Percentiles rank a stretch among this genome's conserved stretches.
Evolutionary conservation across 257 asterid genomes (phyloP).

Genomic region (Solanum ossicruentum): DNA sequence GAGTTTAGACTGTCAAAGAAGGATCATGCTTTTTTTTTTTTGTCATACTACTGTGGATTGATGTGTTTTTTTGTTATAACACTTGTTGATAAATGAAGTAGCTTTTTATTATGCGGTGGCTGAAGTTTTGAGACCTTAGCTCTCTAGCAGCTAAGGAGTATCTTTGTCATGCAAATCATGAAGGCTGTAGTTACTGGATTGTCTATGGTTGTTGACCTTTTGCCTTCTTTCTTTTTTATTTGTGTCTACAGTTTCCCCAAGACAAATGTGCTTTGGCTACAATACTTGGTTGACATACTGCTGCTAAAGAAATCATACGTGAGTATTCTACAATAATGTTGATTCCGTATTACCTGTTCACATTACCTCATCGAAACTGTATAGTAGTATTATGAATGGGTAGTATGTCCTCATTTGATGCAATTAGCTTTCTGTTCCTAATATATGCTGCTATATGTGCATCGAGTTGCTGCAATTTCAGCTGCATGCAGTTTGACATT

Average conservation of each 20-base stretch:
- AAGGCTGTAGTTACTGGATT: neutral
- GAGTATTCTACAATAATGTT: slow-evolving; percentile 16
- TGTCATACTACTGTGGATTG: neutral
- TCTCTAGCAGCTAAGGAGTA: neutral
- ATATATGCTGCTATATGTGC: neutral
- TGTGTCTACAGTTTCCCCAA: slow-evolving; percentile 57
- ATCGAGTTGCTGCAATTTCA: neutral
- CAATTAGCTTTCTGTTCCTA: neutral
- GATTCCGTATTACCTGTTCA: neutral
- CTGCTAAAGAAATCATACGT: slow-evolving; percentile 74
- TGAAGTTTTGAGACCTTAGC: neutral
- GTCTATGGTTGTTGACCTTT: neutral
- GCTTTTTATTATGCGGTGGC: neutral
- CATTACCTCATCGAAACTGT: neutral
- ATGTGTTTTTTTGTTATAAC: neutral
- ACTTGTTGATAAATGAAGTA: neutral
- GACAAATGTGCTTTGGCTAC: slow-evolving; percentile 91
- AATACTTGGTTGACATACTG: slow-evolving; percentile 74
- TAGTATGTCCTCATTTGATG: neutral
- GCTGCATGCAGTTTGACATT: neutral
- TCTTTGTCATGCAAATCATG: neutral
- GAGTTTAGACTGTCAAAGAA: neutral
- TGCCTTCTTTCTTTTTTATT: neutral
- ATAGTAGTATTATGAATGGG: neutral
- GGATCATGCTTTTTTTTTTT: neutral